A percentile compares a stretch with the other conserved stretches of the same genome.
phyloP scores from a whole-genome alignment of 176 grass and related monocot genomes.

The Olyra latifolia region DNA sequence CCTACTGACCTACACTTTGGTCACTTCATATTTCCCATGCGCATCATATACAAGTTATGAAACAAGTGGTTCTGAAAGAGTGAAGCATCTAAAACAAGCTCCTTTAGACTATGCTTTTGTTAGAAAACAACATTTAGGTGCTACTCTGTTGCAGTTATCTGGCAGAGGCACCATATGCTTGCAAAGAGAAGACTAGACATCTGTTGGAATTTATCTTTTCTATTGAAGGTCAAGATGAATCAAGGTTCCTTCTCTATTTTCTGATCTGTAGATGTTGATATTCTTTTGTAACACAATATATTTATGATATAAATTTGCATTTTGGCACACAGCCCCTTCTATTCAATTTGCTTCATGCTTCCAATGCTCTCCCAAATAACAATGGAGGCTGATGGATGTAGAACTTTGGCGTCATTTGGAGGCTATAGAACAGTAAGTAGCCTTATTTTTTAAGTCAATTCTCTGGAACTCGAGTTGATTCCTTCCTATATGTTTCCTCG shows the following conservation, averaged over 20 bases:
- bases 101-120: background rate
- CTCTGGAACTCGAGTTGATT: background rate
- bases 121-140: constrained; percentile 6
- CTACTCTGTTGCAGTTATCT: constrained; percentile 66
- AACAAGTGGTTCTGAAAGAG: background rate
- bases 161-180: constrained; percentile 84
- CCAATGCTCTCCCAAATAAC: constrained; percentile 94
- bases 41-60: constrained; percentile 21
- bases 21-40: constrained; percentile 16
- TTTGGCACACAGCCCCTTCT: constrained; percentile 70
- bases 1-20: background rate
- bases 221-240: constrained; percentile 88
- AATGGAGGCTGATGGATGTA: constrained; percentile 74
- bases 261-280: background rate
- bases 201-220: constrained; percentile 86
- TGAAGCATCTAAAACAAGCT: constrained; percentile 3
- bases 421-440: constrained; percentile 71
- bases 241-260: constrained; percentile 49
- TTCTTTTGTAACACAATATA: constrained; percentile 31
- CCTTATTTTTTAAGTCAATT: background rate
- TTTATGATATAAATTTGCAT: constrained; percentile 23
- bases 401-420: constrained; percentile 62
- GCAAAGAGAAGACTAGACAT: constrained; percentile 71
- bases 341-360: constrained; percentile 93
- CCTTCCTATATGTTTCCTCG: background rate